These are phyloP conservation scores for Adansonia digitata DNA, from an alignment of 345 rosid species.

Conservation along the genomic window DNA sequence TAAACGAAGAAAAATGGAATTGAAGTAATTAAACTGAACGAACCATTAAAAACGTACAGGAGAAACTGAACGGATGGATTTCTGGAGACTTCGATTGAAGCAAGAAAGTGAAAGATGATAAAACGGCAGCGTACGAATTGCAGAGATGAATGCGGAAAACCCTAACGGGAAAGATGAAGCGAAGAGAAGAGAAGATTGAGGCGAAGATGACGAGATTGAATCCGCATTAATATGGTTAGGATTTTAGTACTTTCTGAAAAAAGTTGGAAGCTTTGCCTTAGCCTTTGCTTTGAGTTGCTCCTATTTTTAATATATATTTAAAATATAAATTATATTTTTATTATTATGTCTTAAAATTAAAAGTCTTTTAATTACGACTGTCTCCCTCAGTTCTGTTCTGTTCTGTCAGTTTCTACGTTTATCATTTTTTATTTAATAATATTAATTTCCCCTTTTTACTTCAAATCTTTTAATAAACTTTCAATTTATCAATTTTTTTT, in stretches of 20 bases:
- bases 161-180: slow-evolving; percentile 18
- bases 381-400: no score
- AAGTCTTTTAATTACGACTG: not conserved
- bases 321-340: not conserved
- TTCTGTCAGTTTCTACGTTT: no score
- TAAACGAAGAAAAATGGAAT: not conserved
- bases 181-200: slow-evolving; percentile 18
- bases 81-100: no score
- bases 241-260: not conserved
- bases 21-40: no score
- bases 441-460: no score
- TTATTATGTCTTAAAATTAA: not conserved
- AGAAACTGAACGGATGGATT: no score
- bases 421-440: no score
- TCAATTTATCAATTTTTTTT: no score
- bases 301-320: not conserved
- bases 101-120: slow-evolving; percentile 10
- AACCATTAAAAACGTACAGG: no score
- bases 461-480: no score
- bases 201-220: slow-evolving; percentile 15
- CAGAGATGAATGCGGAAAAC: not conserved
- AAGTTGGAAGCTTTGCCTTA: slow-evolving; percentile 21
- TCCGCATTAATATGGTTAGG: slow-evolving; percentile 6
- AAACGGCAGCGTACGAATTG: slow-evolving; percentile 13
- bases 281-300: not conserved